Percentiles rank a stretch among this genome's conserved stretches.
These are phyloP conservation scores for Solanum sejunctum DNA, from an alignment of 257 asterid species.

Conservation along the genomic window DNA sequence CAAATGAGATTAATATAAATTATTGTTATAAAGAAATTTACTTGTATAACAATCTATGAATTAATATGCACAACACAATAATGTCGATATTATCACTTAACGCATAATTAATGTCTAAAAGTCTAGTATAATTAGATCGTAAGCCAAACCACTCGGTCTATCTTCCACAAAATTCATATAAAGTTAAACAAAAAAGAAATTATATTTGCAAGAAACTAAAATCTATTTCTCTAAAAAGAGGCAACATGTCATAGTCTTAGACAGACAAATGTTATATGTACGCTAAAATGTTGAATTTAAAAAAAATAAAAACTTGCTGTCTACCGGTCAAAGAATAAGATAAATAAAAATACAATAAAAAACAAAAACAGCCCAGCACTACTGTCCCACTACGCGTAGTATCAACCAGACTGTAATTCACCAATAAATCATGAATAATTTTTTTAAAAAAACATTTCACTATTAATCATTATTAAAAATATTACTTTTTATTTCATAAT, in stretches of 20 bases:
- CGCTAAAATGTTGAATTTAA: too few relatives aligned
- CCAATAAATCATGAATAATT: too few relatives aligned
- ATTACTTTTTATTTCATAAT: too few relatives aligned
- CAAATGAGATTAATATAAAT: not conserved
- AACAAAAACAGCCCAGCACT: not conserved
- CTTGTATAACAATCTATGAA: not conserved
- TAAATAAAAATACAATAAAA: not conserved
- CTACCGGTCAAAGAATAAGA: not conserved
- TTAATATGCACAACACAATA: not conserved
- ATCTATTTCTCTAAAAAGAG: not conserved
- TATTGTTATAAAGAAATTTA: not conserved
- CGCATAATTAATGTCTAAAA: not conserved
- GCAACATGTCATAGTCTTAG: not conserved
- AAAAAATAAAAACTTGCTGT: not conserved
- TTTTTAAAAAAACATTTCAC: too few relatives aligned
- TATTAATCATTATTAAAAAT: too few relatives aligned
- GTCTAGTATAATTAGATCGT: not conserved
- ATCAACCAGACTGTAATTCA: not conserved
- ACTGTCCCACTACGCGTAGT: not conserved
- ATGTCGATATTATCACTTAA: not conserved
- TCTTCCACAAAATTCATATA: not conserved
- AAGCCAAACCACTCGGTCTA: not conserved
- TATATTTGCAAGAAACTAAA: not conserved
- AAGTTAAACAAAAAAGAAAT: not conserved
- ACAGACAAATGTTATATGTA: not conserved